These are phyloP conservation scores for Brettanomyces sp. DNA, from an alignment of 805 yeast genomes.

Conservation along the genomic window DNA sequence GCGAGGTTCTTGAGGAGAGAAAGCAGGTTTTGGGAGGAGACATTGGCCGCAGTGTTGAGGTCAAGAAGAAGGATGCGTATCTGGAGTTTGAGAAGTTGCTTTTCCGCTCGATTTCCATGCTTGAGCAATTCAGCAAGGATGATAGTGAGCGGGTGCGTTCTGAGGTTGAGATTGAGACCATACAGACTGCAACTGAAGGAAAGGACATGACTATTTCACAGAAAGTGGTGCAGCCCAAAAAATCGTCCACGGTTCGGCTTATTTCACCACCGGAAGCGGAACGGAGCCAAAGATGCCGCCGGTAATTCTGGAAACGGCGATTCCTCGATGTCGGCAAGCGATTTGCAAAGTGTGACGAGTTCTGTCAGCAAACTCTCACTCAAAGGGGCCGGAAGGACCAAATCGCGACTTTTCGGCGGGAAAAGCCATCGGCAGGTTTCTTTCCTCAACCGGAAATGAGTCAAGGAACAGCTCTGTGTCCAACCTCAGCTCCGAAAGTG, in stretches of 20 bases:
- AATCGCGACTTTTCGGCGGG: background rate
- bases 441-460: too few relatives aligned
- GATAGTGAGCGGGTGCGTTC: constrained; percentile 67
- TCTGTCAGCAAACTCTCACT: constrained; percentile 19
- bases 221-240: constrained; percentile 45
- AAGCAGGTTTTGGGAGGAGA: constrained; percentile 23
- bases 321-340: constrained; percentile 3
- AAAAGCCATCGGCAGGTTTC: too few relatives aligned
- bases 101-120: constrained; percentile 37
- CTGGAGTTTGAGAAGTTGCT: constrained; percentile 43
- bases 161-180: constrained; percentile 86
- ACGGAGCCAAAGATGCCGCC: constrained; percentile 8
- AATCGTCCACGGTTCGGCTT: constrained; percentile 41
- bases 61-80: constrained; percentile 27
- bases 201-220: constrained; percentile 55
- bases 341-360: constrained; percentile 19
- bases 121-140: constrained; percentile 57
- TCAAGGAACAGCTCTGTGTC: too few relatives aligned
- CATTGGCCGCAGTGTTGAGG: constrained; percentile 28
- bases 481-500: background rate
- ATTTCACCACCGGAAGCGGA: constrained; percentile 10
- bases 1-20: constrained; percentile 29
- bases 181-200: constrained; percentile 76
- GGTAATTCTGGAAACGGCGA: constrained; percentile 1
- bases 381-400: background rate